These are phyloP conservation scores for Bipolaris gigantea DNA, from an alignment of 2,329 filamentous ascomycete genomes.

Conservation along the genomic window DNA sequence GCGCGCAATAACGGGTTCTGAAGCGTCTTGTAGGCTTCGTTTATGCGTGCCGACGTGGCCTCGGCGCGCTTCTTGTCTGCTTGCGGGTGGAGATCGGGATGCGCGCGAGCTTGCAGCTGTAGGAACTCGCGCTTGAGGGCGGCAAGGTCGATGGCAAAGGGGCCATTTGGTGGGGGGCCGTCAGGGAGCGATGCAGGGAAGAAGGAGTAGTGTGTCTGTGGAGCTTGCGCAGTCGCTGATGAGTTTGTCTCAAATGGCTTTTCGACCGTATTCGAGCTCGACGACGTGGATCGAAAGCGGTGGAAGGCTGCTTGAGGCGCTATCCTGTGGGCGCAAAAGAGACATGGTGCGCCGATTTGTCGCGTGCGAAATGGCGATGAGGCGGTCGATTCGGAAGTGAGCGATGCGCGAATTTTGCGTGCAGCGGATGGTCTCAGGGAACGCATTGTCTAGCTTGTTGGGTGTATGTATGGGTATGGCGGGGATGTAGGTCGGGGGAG, in stretches of 20 bases:
- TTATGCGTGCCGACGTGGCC: constrained; percentile 78
- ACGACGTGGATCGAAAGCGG: constrained; percentile 30
- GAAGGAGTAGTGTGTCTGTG: constrained; percentile 75
- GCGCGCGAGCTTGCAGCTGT: constrained; percentile 73
- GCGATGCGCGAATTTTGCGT: constrained; percentile 29
- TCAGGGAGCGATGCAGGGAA: constrained; percentile 77
- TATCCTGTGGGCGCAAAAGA: constrained; percentile 27
- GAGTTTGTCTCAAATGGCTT: constrained; percentile 17
- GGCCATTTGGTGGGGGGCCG: constrained; percentile 75
- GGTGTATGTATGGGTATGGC: background rate
- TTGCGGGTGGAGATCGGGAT: constrained; percentile 67
- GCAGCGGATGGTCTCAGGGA: constrained; percentile 25
- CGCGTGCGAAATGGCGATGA: constrained; percentile 18
- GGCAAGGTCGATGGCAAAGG: constrained; percentile 72
- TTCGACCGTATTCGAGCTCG: constrained; percentile 14
- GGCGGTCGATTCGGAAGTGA: constrained; percentile 20
- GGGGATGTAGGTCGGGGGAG: background rate
- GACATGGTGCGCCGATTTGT: constrained; percentile 25
- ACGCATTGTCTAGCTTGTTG: constrained; percentile 16
- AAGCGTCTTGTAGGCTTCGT: constrained; percentile 88
- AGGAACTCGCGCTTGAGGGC: constrained; percentile 83
- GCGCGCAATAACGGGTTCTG: constrained; percentile 76
- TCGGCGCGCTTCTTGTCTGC: constrained; percentile 65
- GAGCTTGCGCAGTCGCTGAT: constrained; percentile 7
- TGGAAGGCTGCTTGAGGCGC: constrained; percentile 14